These are phyloP conservation scores for Geotrichum europaeum DNA, from an alignment of 1,139 yeast species.

Conservation along the genomic window DNA sequence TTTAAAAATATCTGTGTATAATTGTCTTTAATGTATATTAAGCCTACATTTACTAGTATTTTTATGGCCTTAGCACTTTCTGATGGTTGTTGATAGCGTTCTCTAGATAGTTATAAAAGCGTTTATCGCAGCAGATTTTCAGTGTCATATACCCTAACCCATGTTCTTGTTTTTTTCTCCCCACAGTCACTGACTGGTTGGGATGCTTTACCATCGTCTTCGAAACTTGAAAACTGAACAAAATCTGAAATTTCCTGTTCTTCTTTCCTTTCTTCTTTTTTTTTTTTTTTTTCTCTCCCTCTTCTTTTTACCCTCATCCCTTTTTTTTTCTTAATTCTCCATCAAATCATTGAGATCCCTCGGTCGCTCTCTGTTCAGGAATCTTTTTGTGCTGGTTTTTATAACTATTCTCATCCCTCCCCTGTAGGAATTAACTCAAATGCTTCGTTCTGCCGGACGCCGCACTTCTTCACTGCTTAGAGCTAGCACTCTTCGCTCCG, in stretches of 20 bases:
- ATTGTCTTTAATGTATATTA: too few species aligned
- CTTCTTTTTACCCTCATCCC: neutral
- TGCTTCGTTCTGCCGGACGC: slow-evolving; percentile 17
- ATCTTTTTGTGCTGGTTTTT: neutral
- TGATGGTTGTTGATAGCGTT: neutral
- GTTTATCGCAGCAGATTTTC: neutral
- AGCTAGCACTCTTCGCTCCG: slow-evolving; percentile 9
- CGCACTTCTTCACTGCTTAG: slow-evolving; percentile 13
- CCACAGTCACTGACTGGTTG: neutral
- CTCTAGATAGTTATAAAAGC: neutral
- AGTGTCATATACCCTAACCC: neutral
- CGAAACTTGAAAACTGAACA: neutral
- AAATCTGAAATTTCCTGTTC: neutral
- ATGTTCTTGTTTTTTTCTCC: neutral
- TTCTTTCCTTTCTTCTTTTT: neutral
- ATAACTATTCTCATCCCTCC: neutral
- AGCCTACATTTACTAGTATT: neutral
- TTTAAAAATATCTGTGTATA: neutral
- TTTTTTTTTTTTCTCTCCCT: neutral
- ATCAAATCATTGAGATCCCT: neutral
- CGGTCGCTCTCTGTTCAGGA: neutral
- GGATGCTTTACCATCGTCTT: neutral
- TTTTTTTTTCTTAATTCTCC: neutral
- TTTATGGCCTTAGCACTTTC: neutral
- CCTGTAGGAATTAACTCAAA: neutral